Base-by-base conservation (phyloP, 2,329 filamentous ascomycete genomes). In the Diaporthe sp. region DNA sequence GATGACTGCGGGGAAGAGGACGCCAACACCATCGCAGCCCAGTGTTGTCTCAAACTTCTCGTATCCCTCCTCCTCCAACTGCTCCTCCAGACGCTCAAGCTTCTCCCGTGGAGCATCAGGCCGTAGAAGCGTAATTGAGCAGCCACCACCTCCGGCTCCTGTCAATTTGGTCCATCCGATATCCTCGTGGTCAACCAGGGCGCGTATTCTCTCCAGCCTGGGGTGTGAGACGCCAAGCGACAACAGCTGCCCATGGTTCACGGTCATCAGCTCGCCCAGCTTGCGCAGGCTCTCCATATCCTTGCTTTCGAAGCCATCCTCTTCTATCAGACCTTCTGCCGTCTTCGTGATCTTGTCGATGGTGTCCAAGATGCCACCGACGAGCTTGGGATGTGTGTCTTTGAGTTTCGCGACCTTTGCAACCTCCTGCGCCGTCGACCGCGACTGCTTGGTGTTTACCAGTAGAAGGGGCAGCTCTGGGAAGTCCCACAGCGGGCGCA, bases 101-200 rank as follows among this genome's bases (percentile, higher is more conserved):
- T 89, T 89, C 76, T 90, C 86, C 22, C 82, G 79, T 9, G 90
- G 81, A 1, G 89, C 86, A 40, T 90, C 90, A 0, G 94, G 94
- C 77, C 93, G 93, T 66, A 99, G 87, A 5, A 99, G 87, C 0
- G 96, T 97, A 78, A 99, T 98, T 4, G 96, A 96, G 83, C 97
- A 98, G 3, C 97, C 97, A 73, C 97, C 97, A 17, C 97, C 97
- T 30, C 97, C 97, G 1, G 97, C 97, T 45, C 97, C 97, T 0
- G 97, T 99, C 74, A 99, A 89, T 83, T 99, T 99, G 17, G 97
- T 98, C 96, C 96, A 99, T 40, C 97, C 97, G 73, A 98, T 94
- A 54, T 93, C 94, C 73, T 95, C 91, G 79, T 97, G 92, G 78
- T 99, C 96, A 66, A 97, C 93, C 35, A 99, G 87, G 84, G 98